Evolutionary conservation across 208 protist species (phyloP).

Genomic region (Leishmania turanica): DNA sequence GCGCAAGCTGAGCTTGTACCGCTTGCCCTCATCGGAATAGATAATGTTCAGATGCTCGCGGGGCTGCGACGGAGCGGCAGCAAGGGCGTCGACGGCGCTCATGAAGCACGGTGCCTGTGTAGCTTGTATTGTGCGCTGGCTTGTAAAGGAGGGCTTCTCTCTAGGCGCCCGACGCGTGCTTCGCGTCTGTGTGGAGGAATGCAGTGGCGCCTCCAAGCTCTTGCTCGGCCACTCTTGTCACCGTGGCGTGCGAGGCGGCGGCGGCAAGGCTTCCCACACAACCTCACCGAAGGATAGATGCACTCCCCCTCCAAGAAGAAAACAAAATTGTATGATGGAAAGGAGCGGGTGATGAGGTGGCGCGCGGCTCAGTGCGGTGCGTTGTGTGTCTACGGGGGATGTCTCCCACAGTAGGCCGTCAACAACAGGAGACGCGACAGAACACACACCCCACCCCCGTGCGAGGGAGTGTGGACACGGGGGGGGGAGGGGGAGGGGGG

Average conservation of each 20-base stretch:
- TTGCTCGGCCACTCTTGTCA: background rate
- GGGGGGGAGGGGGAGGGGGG: background rate
- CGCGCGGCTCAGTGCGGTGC: too few relatives aligned
- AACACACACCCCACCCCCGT: background rate
- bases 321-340: too few relatives aligned
- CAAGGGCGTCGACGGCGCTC: background rate
- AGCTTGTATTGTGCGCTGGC: background rate
- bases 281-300: background rate
- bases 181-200: background rate
- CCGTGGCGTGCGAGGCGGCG: background rate
- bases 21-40: conserved; percentile 55
- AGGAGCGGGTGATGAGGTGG: too few relatives aligned
- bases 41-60: conserved; percentile 58
- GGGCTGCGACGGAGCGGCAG: background rate
- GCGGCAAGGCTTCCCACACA: background rate
- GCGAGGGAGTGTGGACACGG: background rate
- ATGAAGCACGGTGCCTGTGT: background rate
- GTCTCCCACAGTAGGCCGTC: too few relatives aligned
- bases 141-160: background rate
- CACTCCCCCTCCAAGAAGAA: too few relatives aligned
- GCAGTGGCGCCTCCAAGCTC: background rate
- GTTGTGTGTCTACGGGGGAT: too few relatives aligned
- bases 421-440: background rate
- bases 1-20: conserved; percentile 60
- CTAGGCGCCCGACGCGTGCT: background rate